phyloP scores from a whole-genome alignment of 148 eudicot genomes.

The Beta vulgaris region DNA sequence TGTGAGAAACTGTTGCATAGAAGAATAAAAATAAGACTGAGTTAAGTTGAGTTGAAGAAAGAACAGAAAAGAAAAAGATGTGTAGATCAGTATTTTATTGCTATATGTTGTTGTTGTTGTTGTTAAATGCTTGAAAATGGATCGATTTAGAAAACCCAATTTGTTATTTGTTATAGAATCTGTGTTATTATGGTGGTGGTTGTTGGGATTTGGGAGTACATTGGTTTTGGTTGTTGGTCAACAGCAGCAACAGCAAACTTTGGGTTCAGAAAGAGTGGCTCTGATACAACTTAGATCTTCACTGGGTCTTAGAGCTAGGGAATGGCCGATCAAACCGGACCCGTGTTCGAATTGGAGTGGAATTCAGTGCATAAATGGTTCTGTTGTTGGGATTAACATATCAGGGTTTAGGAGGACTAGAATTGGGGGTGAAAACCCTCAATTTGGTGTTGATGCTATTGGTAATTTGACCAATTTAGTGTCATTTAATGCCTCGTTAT shows the following conservation, averaged over 20 bases:
- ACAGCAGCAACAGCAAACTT: slow-evolving; percentile 28
- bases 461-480: slow-evolving; percentile 59
- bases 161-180: slow-evolving; percentile 14
- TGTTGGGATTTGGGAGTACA: slow-evolving; percentile 44
- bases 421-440: slow-evolving; percentile 66
- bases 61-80: slow-evolving; percentile 22
- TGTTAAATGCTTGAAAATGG: slow-evolving; percentile 26
- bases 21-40: slow-evolving; percentile 2
- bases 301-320: slow-evolving; percentile 62
- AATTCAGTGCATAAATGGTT: slow-evolving; percentile 59
- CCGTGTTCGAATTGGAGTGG: slow-evolving; percentile 81
- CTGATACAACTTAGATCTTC: slow-evolving; percentile 76
- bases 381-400: slow-evolving; percentile 67
- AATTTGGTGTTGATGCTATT: slow-evolving; percentile 69
- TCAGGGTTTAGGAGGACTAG: slow-evolving; percentile 89
- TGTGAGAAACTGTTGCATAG: slow-evolving; percentile 22
- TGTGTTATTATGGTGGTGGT: slow-evolving; percentile 18
- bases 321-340: slow-evolving; percentile 81
- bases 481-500: slow-evolving; percentile 72
- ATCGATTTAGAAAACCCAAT: slow-evolving; percentile 16
- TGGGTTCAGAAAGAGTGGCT: slow-evolving; percentile 37
- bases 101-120: slow-evolving; percentile 12
- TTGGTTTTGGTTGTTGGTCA: slow-evolving; percentile 43
- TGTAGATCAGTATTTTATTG: slow-evolving; percentile 22
- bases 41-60: slow-evolving; percentile 21